Evolutionary conservation across 768 basidiomycete genomes (phyloP), one percentile per base, ranked within the genome.

Genomic region (Hypholoma fasciculare): DNA sequence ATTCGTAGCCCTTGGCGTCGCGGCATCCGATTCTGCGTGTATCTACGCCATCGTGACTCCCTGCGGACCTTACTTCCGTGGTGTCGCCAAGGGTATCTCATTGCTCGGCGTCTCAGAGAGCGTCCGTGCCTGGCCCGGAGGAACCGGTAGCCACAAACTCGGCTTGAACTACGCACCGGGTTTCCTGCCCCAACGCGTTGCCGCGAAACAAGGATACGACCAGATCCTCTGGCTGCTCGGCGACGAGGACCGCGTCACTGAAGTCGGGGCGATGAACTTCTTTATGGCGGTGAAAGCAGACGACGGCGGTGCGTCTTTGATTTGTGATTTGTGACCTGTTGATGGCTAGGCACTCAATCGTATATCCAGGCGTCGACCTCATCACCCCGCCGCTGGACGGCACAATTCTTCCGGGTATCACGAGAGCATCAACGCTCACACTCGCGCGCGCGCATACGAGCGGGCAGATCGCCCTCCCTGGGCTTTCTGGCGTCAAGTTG

Each of bases 361-460:
- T 36, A 11, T 44, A 47, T 37, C 3, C 64, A 89, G 89, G 81
- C 27, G 62, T 88, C 57, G 91, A 95, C 60, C 75, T 96, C 55
- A 71, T 92, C 56, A 97, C 95, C 0, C 91, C 94, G 0, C 85
- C 90, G 7, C 74, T 96, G 60, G 92, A 90, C 66, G 93, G 94
- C 34, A 89, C 90, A 20, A 92, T 96, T 63, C 83, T 96, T 1
- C 92, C 94, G 2, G 93, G 94, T n/a, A 82, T 97, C n/a, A 96
- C 93, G 0, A 85, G 94, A 40, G 85, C 84, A 54, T 92, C 90
- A 17, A 83, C 86, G 40, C 78, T 96, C 39, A 65, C 71, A 11
- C 85, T 97, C 53, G 77, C 82, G 2, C 74, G 82, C 19, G 84
- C 80, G 0, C 92, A 93, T 69, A 77, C 74, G 1, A 71, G 77